phyloP scores from a whole-genome alignment of 192 early-diverging fungal species.

The Coemansia umbellata region DNA sequence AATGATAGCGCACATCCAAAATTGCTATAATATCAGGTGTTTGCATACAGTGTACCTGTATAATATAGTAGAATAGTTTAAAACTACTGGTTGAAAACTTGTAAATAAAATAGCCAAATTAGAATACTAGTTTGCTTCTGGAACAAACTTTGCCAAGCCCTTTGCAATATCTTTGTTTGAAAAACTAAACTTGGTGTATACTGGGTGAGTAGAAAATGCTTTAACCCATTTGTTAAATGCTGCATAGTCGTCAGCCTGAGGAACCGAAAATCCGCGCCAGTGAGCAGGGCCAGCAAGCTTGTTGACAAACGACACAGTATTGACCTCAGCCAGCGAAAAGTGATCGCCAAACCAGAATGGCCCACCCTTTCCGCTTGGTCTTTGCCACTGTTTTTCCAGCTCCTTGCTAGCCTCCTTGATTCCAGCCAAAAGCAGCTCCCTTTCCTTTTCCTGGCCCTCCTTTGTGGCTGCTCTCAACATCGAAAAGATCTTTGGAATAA shows the following conservation, averaged over 20 bases:
- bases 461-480: neutral
- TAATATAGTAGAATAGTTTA: no score
- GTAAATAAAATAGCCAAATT: no score
- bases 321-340: slow-evolving; percentile 25
- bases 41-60: no score
- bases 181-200: slow-evolving; percentile 17
- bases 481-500: slow-evolving; percentile 15
- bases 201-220: slow-evolving; percentile 17
- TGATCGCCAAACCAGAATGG: slow-evolving; percentile 24
- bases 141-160: no score
- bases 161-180: no score
- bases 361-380: slow-evolving; percentile 22
- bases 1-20: no score
- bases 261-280: slow-evolving; percentile 22
- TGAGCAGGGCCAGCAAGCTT: slow-evolving; percentile 6
- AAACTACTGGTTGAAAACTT: no score
- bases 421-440: slow-evolving; percentile 7
- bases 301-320: slow-evolving; percentile 13
- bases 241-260: slow-evolving; percentile 29
- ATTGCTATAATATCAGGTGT: no score
- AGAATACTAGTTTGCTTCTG: no score
- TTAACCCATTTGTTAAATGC: slow-evolving; percentile 23
- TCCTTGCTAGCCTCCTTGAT: slow-evolving; percentile 15
- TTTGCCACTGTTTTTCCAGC: slow-evolving; percentile 24
- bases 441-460: slow-evolving; percentile 18